Conservation (phyloP, 2,329 filamentous ascomycete genomes). For the Cladophialophora immunda region DNA sequence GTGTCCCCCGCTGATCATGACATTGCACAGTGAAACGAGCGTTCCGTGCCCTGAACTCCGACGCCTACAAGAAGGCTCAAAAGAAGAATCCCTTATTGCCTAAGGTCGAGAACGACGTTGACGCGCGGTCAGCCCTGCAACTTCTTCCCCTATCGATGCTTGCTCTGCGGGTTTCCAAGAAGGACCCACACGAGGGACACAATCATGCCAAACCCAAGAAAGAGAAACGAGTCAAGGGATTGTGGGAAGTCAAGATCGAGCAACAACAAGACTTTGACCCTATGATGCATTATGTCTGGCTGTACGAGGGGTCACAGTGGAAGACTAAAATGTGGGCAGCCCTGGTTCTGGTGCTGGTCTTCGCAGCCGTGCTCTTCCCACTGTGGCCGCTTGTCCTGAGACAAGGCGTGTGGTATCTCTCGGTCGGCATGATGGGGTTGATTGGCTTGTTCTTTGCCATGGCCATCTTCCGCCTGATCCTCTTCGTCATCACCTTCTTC, state of each 20-base stretch:
- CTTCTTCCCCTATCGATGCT: conserved; percentile 93
- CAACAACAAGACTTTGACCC: conserved; percentile 82
- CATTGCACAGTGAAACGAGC: conserved; percentile 82
- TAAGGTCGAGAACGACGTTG: conserved; percentile 83
- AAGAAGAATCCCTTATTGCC: conserved; percentile 85
- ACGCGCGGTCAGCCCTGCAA: conserved; percentile 94
- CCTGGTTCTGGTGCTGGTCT: conserved; percentile 82
- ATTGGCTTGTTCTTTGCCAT: conserved; percentile 95
- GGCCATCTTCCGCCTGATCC: conserved; percentile 94
- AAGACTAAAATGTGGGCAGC: conserved; percentile 92
- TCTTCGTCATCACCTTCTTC: conserved; percentile 94
- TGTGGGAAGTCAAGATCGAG: conserved; percentile 95
- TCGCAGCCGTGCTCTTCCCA: conserved; percentile 91
- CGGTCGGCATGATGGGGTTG: conserved; percentile 89
- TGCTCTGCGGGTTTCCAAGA: conserved; percentile 85
- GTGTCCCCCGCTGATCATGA: neutral
- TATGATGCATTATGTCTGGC: conserved; percentile 91
- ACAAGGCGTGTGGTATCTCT: conserved; percentile 95
- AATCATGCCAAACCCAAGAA: conserved; percentile 73
- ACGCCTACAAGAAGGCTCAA: conserved; percentile 84
- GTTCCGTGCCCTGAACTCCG: conserved; percentile 85
- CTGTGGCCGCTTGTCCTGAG: conserved; percentile 92
- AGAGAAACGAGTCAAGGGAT: conserved; percentile 89
- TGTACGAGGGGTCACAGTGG: conserved; percentile 93
- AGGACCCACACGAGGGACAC: conserved; percentile 79